phyloP scores from a whole-genome alignment of 2,329 filamentous ascomycete genomes.

The Erysiphe pulchra region DNA sequence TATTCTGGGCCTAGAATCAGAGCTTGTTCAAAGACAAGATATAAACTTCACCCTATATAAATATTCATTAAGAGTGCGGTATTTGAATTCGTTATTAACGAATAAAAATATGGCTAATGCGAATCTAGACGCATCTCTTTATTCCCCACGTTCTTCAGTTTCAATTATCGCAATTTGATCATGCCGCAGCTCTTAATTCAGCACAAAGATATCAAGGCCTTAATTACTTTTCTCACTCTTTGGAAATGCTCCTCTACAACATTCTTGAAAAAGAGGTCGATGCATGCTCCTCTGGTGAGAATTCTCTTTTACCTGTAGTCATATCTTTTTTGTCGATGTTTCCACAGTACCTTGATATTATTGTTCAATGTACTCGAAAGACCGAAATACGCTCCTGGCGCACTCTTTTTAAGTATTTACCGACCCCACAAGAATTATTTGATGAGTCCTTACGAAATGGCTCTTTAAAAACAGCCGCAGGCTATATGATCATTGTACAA shows the following conservation, averaged over 20 bases:
- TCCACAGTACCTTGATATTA: constrained; percentile 74
- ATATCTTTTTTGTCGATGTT: constrained; percentile 43
- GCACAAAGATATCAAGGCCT: constrained; percentile 68
- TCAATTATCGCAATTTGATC: constrained; percentile 50
- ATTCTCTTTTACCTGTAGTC: constrained; percentile 37
- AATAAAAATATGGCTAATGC: constrained; percentile 2
- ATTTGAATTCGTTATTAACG: neutral
- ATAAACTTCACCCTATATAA: constrained; percentile 76
- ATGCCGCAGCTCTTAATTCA: constrained; percentile 55
- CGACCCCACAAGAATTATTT: constrained; percentile 74
- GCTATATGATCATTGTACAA: constrained; percentile 86
- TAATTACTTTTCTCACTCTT: constrained; percentile 75
- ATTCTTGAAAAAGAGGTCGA: constrained; percentile 91
- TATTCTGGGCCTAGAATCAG: constrained; percentile 70
- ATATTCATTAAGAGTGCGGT: constrained; percentile 58
- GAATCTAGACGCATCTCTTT: constrained; percentile 63
- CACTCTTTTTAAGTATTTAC: constrained; percentile 75
- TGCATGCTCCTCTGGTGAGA: constrained; percentile 32
- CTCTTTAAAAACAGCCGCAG: constrained; percentile 79
- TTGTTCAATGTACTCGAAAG: constrained; percentile 91
- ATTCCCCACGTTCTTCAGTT: constrained; percentile 67
- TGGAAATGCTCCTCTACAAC: constrained; percentile 79
- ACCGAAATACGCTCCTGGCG: constrained; percentile 90
- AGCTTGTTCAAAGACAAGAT: constrained; percentile 79
- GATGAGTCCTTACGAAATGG: constrained; percentile 72